A percentile compares a stretch with the other conserved stretches of the same genome.
These are phyloP conservation scores for Gastrodia elata DNA, from an alignment of 106 monocot genomes.

Conservation along the genomic window DNA sequence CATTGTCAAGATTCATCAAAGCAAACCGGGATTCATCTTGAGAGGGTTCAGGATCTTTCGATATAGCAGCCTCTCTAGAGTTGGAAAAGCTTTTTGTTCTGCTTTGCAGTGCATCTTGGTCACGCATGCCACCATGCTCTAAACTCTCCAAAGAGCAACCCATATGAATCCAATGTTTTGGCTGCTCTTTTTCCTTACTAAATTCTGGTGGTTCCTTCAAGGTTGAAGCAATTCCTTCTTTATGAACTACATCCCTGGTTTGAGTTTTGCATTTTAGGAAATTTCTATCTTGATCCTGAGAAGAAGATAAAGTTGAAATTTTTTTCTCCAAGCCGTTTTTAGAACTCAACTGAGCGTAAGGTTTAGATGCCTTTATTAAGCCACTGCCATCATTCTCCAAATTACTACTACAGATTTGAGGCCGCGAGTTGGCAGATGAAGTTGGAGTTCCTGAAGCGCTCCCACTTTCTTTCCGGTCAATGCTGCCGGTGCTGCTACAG, in stretches of 20 bases:
- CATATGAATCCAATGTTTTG: slow-evolving; percentile 1
- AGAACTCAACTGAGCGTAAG: slow-evolving; percentile 19
- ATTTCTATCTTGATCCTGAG: slow-evolving; percentile 6
- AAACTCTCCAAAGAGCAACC: background rate
- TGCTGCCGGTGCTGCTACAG: slow-evolving; percentile 29
- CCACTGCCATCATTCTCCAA: slow-evolving; percentile 20
- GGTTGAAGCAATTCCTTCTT: slow-evolving; percentile 10
- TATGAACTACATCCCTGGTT: slow-evolving; percentile 9
- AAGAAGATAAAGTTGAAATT: slow-evolving; percentile 22
- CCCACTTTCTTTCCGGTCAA: slow-evolving; percentile 43
- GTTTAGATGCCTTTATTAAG: slow-evolving; percentile 33
- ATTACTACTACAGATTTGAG: slow-evolving; percentile 19
- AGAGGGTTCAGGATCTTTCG: slow-evolving; percentile 12
- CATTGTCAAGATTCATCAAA: slow-evolving; percentile 11
- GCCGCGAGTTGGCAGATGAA: slow-evolving; percentile 34
- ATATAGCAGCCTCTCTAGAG: slow-evolving; percentile 5
- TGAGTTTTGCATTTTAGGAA: slow-evolving; percentile 12
- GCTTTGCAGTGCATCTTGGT: slow-evolving; percentile 7
- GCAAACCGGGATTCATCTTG: background rate
- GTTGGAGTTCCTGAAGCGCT: slow-evolving; percentile 39
- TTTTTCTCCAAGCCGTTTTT: slow-evolving; percentile 14
- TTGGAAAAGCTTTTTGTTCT: slow-evolving; percentile 17
- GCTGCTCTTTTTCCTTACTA: slow-evolving; percentile 16
- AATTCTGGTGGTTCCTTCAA: background rate
- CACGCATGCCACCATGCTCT: slow-evolving; percentile 6